A percentile compares a stretch with the other conserved stretches of the same genome.
phyloP scores from a whole-genome alignment of 768 basidiomycete genomes.

The Mycena sanguinolenta region DNA sequence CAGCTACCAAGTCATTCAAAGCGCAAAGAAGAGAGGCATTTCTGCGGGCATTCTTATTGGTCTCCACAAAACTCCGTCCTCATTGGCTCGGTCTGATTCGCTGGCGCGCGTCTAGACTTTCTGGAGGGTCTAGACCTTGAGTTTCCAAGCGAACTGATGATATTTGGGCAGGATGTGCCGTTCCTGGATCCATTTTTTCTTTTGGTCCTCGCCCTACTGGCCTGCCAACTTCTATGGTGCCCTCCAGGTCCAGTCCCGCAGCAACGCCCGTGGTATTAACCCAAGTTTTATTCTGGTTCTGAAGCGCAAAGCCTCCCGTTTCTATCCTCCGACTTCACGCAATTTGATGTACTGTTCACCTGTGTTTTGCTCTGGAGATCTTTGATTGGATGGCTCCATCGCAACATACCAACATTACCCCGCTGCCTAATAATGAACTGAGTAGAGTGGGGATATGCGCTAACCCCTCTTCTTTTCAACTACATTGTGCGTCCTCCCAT shows the following conservation, averaged over 20 bases:
- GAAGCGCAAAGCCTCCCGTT: not conserved
- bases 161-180: not conserved
- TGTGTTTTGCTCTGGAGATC: not conserved
- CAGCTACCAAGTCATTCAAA: no score
- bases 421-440: not conserved
- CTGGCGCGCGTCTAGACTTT: no score
- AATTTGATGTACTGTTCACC: not conserved
- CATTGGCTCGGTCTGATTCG: not conserved
- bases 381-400: conserved; percentile 11
- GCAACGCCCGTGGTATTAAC: no score
- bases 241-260: no score
- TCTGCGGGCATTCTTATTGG: not conserved
- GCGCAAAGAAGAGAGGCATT: no score
- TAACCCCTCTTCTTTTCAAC: not conserved
- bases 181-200: conserved; percentile 1
- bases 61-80: not conserved
- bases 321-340: not conserved
- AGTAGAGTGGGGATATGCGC: not conserved
- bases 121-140: not conserved
- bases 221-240: no score
- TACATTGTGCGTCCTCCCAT: not conserved
- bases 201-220: no score
- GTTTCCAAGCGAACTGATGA: not conserved
- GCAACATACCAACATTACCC: not conserved
- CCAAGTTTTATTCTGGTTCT: not conserved